Evolutionary conservation across 805 yeast genomes (phyloP).

Genomic region (Metschnikowia picachoensis): DNA sequence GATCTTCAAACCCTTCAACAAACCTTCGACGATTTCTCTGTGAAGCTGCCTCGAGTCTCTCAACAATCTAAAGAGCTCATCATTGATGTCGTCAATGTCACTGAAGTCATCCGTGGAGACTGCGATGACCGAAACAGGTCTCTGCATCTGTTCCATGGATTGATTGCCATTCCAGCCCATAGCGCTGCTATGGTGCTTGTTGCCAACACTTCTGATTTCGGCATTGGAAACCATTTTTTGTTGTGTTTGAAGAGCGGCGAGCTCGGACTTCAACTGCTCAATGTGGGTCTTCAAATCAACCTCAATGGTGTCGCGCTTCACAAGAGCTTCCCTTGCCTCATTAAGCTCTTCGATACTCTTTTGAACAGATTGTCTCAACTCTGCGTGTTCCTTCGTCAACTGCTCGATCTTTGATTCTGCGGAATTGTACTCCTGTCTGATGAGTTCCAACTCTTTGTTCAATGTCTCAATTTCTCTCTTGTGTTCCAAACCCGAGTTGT

Average conservation of each 20-base stretch:
- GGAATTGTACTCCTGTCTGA: slow-evolving; percentile 53
- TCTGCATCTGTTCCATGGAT: slow-evolving; percentile 38
- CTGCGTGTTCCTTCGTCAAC: slow-evolving; percentile 56
- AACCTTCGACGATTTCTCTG: slow-evolving; percentile 80
- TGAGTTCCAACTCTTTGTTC: slow-evolving; percentile 51
- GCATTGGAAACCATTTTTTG: slow-evolving; percentile 33
- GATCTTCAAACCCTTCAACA: slow-evolving; percentile 77
- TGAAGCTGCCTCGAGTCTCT: slow-evolving; percentile 71
- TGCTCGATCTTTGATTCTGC: slow-evolving; percentile 59
- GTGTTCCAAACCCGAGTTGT: slow-evolving; percentile 45
- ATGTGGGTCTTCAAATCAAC: slow-evolving; percentile 63
- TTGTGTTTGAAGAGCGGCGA: slow-evolving; percentile 42
- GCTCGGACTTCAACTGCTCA: slow-evolving; percentile 49
- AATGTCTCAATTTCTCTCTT: slow-evolving; percentile 44
- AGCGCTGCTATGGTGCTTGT: slow-evolving; percentile 41
- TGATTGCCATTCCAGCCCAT: slow-evolving; percentile 32
- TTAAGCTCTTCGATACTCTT: slow-evolving; percentile 59
- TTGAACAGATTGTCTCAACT: slow-evolving; percentile 60
- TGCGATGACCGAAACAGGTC: slow-evolving; percentile 63
- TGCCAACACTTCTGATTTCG: slow-evolving; percentile 31
- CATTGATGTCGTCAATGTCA: slow-evolving; percentile 65
- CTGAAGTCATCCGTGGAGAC: slow-evolving; percentile 51
- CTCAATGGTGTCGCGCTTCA: slow-evolving; percentile 59
- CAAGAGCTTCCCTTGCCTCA: slow-evolving; percentile 53
- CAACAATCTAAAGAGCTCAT: slow-evolving; percentile 65